Evolutionary conservation across 78 protist species (phyloP).

Genomic region (Paratrimastix pyriformis): DNA sequence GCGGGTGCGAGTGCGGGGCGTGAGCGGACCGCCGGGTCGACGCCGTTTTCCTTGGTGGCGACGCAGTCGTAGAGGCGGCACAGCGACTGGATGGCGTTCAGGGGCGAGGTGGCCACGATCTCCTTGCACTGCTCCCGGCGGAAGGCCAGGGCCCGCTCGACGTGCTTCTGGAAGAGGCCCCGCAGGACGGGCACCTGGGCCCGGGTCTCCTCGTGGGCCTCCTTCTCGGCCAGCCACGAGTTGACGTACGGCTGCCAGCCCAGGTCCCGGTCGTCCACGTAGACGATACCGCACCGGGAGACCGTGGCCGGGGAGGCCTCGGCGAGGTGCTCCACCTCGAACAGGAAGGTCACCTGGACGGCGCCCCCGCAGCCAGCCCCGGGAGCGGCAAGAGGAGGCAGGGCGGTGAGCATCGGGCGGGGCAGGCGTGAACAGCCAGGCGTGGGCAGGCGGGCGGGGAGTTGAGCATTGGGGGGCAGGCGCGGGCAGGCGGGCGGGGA

Average conservation of each 20-base stretch:
- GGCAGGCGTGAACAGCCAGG: no score
- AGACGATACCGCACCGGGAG: conserved; percentile 75
- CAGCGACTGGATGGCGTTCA: conserved; percentile 36
- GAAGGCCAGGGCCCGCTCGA: conserved; percentile 13
- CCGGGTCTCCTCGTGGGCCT: background rate
- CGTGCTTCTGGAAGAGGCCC: conserved; percentile 23
- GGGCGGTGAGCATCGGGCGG: background rate
- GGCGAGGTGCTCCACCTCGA: conserved; percentile 66
- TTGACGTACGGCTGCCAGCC: conserved; percentile 58
- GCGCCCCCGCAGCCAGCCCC: no score
- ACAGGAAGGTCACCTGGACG: conserved; percentile 51
- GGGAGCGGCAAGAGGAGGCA: background rate
- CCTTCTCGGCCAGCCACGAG: conserved; percentile 42
- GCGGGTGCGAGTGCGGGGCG: no score
- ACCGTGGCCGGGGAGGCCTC: conserved; percentile 86
- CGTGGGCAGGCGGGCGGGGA: no score
- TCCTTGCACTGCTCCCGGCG: conserved; percentile 21
- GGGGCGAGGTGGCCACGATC: conserved; percentile 27
- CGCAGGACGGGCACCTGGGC: conserved; percentile 6
- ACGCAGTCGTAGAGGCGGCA: conserved; percentile 44
- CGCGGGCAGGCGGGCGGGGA: no score
- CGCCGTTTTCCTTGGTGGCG: conserved; percentile 48
- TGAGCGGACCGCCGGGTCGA: no score
- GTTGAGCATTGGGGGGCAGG: no score
- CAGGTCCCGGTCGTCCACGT: conserved; percentile 41